Evolutionary conservation across 176 grass and related monocot genomes (phyloP), one percentile per base, ranked within the genome.

Genomic region (Bonia amplexicaulis): DNA sequence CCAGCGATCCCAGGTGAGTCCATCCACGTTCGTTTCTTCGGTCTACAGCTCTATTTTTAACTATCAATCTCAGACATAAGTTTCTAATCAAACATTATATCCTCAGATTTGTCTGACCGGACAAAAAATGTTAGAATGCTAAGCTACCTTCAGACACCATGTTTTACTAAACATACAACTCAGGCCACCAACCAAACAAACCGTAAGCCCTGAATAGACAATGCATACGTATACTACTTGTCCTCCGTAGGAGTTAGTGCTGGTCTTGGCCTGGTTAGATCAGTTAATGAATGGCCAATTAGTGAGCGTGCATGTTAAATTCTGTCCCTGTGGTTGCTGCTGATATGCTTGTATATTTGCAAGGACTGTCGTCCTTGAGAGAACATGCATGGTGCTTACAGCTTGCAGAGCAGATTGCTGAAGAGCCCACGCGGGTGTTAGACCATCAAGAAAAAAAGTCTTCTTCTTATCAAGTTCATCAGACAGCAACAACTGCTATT

Each of bases 321-420:
- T 29, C 17, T 77, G 69, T 25, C n/a, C 67, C 76, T 73, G 9
- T 54, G 20, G 55, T 79, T 9, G 25, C 44, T 71, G 66, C 66
- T 35, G 66, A 11, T 78, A 40, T 26, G 54, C 40, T 63, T 40
- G 76, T 22, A 61, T 53, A 81, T 74, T 74, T 87, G 40, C 55
- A 20, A 66, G 77, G 53, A 61, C 35, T 62, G 80, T 73, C 40
- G 68, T 82, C 53, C 25, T 76, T 76, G 40, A 11, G 14, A 39
- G 22, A 78, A 47, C 70, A 84, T 49, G 58, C 70, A 84, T 63
- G 58, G 71, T 75, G 57, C 31, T 14, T 58, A 6, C 85, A 73
- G 46, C 26, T 11, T 54, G 5, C 78, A 68, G 39, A 20, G 25
- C 20, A 69, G 62, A 82, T 76, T 44, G 63, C 59, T 78, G 60